A percentile compares a stretch with the other conserved stretches of the same genome.
Evolutionary conservation across 1,284 basidiomycete species (phyloP).

Genomic region (Agaricales sp.): DNA sequence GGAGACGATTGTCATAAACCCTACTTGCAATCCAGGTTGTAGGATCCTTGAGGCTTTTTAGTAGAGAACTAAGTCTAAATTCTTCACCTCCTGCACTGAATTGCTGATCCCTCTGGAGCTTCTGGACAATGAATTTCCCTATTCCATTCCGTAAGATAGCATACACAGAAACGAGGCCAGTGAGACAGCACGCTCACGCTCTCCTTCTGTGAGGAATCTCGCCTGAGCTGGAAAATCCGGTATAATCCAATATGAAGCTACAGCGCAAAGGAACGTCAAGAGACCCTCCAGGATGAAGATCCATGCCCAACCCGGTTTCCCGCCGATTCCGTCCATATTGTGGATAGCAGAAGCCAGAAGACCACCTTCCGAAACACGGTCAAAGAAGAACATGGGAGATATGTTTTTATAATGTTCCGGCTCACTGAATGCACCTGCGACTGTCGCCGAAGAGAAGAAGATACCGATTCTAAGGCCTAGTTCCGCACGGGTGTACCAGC

Average conservation of each 20-base stretch:
- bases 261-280: slow-evolving; percentile 53
- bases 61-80: slow-evolving; percentile 51
- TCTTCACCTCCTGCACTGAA: slow-evolving; percentile 64
- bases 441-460: slow-evolving; percentile 67
- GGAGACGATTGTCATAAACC: slow-evolving; percentile 11
- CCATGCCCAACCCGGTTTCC: slow-evolving; percentile 56
- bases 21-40: slow-evolving; percentile 64
- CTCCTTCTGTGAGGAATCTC: slow-evolving; percentile 62
- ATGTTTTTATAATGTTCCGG: background rate
- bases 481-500: slow-evolving; percentile 63
- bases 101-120: slow-evolving; percentile 62
- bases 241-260: slow-evolving; percentile 62
- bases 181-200: slow-evolving; percentile 55
- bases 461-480: slow-evolving; percentile 56
- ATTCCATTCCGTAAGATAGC: too few relatives aligned
- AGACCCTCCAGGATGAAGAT: slow-evolving; percentile 66
- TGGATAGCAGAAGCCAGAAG: slow-evolving; percentile 32
- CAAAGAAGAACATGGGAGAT: slow-evolving; percentile 40
- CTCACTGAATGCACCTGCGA: slow-evolving; percentile 32
- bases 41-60: slow-evolving; percentile 54
- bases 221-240: slow-evolving; percentile 78
- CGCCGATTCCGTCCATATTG: slow-evolving; percentile 60
- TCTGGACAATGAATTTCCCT: slow-evolving; percentile 39
- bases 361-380: slow-evolving; percentile 45
- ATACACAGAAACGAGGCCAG: too few relatives aligned